Evolutionary conservation across 208 protist species (phyloP).

Genomic region (Novymonas esmeraldas): DNA sequence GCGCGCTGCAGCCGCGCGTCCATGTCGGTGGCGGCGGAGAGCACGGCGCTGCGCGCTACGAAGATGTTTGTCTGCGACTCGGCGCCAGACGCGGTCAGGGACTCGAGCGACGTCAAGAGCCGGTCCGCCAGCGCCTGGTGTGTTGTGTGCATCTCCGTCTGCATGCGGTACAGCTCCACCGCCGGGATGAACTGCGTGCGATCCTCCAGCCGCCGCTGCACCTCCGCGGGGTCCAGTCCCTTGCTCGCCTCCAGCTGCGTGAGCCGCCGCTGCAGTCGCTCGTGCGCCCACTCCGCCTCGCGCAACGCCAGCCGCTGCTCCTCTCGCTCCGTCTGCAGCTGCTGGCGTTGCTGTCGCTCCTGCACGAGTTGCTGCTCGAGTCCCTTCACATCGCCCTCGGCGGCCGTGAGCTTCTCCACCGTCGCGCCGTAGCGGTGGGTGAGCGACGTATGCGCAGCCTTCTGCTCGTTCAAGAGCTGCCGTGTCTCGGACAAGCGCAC

Average conservation of each 20-base stretch:
- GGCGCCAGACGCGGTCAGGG: slow-evolving; percentile 41
- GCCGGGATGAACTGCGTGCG: slow-evolving; percentile 66
- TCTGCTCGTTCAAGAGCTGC: slow-evolving; percentile 62
- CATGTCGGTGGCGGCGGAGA: slow-evolving; percentile 67
- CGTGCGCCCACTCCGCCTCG: slow-evolving; percentile 40
- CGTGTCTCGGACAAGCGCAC: slow-evolving; percentile 37
- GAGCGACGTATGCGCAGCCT: slow-evolving; percentile 62
- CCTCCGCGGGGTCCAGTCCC: slow-evolving; percentile 57
- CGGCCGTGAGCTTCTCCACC: slow-evolving; percentile 62
- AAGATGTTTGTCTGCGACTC: slow-evolving; percentile 68
- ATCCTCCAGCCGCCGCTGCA: slow-evolving; percentile 67
- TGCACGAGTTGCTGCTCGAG: slow-evolving; percentile 70
- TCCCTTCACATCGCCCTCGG: slow-evolving; percentile 46
- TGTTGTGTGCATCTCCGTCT: slow-evolving; percentile 44
- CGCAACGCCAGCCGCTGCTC: slow-evolving; percentile 33
- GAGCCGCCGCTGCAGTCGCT: slow-evolving; percentile 46
- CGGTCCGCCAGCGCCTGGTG: slow-evolving; percentile 41
- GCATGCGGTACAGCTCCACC: slow-evolving; percentile 50
- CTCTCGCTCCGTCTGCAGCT: slow-evolving; percentile 52
- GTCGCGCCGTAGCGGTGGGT: slow-evolving; percentile 58
- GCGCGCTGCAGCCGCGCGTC: slow-evolving; percentile 55
- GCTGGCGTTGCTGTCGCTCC: slow-evolving; percentile 39
- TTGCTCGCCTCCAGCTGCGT: slow-evolving; percentile 44
- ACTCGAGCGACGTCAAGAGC: slow-evolving; percentile 41
- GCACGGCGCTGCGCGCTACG: slow-evolving; percentile 68